Base-by-base conservation (phyloP, 2,329 filamentous ascomycete species). In the Cercospora berteroae region DNA sequence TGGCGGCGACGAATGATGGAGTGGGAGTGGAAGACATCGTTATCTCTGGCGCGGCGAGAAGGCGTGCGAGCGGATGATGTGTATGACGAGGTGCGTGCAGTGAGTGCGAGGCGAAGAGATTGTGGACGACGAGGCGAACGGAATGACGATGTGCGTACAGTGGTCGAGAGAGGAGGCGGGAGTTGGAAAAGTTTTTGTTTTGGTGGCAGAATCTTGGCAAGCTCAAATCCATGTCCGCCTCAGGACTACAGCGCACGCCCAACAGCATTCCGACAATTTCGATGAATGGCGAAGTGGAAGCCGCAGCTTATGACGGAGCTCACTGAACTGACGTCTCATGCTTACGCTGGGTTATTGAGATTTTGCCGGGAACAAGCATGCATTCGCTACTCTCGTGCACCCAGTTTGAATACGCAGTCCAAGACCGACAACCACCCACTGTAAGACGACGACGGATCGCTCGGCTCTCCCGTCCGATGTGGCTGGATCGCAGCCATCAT, bases 391-490 rank as follows among this genome's bases (percentile, higher is more conserved):
- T 39, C 16, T 39, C 36, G 36, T n/a, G 8, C 16, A 39, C 8
- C 36, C 8, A 39, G 7, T 3, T n/a, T 4, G 36, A 13, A 8
- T 5, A 6, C 3, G 16, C 16, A 7, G 1, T n/a, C 6, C 6
- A n/a, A 39, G 5, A 7, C 5, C 36, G 5, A n/a, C 36, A 7
- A 5, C 13, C 16, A 39, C 5, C 7, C 1, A n/a, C 13, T 4
- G 5, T 8, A 0, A 7, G 0, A 2, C 16, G 2, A 7, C 6
- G 13, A 39, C 16, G 5, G n/a, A 7, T 7, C 1, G 1, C 1
- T 5, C 13, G 2, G 1, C 13, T 39, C 13, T n/a, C 3, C 7
- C 36, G 9, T 13, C 10, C 4, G 2, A 10, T 12, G 1, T 10
- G 10, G 1, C 5, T 33, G 31, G 5, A 10, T 4, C 0, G 31